phyloP scores from a whole-genome alignment of 495 filamentous ascomycete species.

The Xylaria nigripes region DNA sequence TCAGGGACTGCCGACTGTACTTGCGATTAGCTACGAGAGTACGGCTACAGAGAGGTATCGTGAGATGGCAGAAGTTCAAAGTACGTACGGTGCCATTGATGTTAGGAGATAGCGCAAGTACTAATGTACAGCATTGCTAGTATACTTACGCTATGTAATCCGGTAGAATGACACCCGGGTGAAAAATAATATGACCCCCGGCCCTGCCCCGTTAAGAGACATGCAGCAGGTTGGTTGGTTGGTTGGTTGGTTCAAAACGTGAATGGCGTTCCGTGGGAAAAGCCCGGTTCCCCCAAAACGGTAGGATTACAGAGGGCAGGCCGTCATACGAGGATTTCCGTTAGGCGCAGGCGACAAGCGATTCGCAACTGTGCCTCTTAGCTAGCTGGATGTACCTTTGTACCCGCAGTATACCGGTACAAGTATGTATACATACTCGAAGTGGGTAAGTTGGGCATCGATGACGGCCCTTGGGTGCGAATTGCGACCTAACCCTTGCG shows the following conservation, averaged over 20 bases:
- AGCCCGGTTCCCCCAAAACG: constrained; percentile 5
- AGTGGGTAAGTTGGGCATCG: constrained; percentile 25
- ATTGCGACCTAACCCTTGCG: constrained; percentile 28
- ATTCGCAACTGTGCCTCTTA: constrained; percentile 8
- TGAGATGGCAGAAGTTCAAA: neutral
- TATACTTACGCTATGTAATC: neutral
- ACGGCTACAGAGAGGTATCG: neutral
- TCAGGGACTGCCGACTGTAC: neutral
- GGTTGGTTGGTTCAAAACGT: constrained; percentile 2
- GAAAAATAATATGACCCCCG: neutral
- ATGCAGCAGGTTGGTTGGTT: too few relatives aligned
- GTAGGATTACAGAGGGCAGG: neutral
- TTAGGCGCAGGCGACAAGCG: constrained; percentile 4
- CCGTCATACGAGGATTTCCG: constrained; percentile 6
- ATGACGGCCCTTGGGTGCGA: constrained; percentile 16
- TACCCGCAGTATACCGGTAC: constrained; percentile 4
- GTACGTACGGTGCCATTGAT: neutral
- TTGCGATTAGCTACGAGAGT: neutral
- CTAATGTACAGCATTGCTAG: neutral
- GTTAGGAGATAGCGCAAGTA: neutral
- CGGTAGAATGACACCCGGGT: neutral
- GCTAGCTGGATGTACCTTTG: constrained; percentile 7
- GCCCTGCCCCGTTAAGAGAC: neutral
- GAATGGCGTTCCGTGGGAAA: neutral
- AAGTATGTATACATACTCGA: constrained; percentile 7